phyloP scores from a whole-genome alignment of 78 protist genomes.

The Dictyostelium citrinum region DNA sequence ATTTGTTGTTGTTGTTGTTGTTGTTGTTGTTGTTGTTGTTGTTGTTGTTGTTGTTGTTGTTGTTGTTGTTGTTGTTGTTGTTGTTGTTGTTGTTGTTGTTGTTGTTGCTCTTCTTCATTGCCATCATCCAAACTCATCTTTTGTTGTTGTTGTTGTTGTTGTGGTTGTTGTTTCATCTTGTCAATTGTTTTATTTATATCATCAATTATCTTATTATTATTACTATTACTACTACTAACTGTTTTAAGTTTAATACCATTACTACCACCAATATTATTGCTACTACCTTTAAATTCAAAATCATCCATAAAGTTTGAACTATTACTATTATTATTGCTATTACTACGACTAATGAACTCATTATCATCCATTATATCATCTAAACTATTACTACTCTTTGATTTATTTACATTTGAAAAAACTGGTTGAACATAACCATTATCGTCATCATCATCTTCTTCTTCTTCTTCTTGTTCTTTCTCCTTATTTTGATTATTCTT shows the following conservation, averaged over 20 bases:
- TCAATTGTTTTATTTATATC: neutral
- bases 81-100: neutral
- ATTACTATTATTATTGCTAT: neutral
- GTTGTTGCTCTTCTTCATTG: neutral
- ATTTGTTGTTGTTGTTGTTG: neutral
- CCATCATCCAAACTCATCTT: neutral
- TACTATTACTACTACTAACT: neutral
- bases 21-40: neutral
- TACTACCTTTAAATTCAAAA: neutral
- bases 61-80: neutral
- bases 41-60: neutral
- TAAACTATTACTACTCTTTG: neutral
- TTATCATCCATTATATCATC: neutral
- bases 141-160: neutral
- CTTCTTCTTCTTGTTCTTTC: too few species aligned
- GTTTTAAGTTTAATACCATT: neutral
- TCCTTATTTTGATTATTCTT: neutral
- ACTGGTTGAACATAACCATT: conserved; percentile 1
- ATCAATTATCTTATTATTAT: neutral
- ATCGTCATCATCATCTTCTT: neutral
- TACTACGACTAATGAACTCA: neutral
- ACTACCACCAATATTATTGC: neutral
- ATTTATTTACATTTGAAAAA: conserved; percentile 1
- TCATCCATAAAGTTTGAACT: neutral
- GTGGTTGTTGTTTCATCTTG: neutral